Evolutionary conservation across 768 basidiomycete species (phyloP), one percentile per base, ranked within the genome.

Genomic region (Termitomyces sp.): DNA sequence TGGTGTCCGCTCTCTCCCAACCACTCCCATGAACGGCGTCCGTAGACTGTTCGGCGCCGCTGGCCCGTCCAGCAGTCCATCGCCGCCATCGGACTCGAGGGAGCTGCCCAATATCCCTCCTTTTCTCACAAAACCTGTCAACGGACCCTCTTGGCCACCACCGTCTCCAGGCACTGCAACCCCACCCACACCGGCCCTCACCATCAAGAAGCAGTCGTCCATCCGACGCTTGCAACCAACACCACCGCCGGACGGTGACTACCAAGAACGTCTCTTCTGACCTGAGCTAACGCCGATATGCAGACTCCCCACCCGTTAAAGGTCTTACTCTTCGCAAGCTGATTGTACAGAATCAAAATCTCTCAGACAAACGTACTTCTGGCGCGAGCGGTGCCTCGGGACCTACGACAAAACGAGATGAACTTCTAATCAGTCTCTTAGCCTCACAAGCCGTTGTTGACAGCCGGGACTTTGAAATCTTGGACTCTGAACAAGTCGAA

Each of bases 381-480:
- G 52, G 41, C 4, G 49, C 54, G 15, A 63, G 47, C 33, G 59
- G 42, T 37, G 66, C 74, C 12, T 81, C 81, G 8, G 73, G 69
- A 8, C 61, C 74, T 49, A 70, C 81, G 31, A 86, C 84, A 61
- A 83, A 83, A 16, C 81, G 87, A 47, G 94, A 97, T 66, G 91
- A 95, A 61, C 81, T 98, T 48, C 80, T 98, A 62, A 81, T 97
- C 69, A 91, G 90, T 69, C 80, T 99, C 42, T 76, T 98, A 63
- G 91, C 95, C 44, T 94, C 94, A 56, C 94, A 98, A 72, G 96
- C 96, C 5, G 84, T 92, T 44, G 87, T 98, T n/a, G 94, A 98
- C 66, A 91, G 91, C 66, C 85, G 89, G 33, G 84, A 85, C 47
- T 91, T 84, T 68, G 85, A 88, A 55, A 87, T 97, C 22, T 77